Evolutionary conservation across 192 early-diverging fungal species (phyloP), one percentile per base, ranked within the genome.

Genomic region (Umbelopsis ramanniana): DNA sequence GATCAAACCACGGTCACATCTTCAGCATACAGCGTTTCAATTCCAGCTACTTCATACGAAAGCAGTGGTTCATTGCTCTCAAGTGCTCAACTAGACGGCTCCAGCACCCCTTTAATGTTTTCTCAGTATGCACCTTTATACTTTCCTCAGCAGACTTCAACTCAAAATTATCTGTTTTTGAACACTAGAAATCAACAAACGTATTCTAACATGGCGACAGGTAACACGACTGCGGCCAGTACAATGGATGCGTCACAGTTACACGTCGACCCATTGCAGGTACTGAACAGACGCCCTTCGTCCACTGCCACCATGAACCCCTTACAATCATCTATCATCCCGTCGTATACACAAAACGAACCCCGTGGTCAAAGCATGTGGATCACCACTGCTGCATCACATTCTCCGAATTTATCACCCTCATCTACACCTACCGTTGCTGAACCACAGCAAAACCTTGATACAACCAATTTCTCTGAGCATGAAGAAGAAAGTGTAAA

Each of bases 251-350:
- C 57, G 33, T 38, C 57, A 37, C 57, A 63, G 57, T 14, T 63
- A 37, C 57, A 63, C 26, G 33, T 63, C 14, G 57, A 63, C 17
- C 57, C 57, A 14, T 37, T 63, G 17, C 57, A 63, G 26, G 57
- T 63, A 35, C 57, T 63, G 10, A 63, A 63, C 33, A 63, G 33
- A 0, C 57, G 29, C 5, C 57, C 57, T 37, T 63, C 57, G 12
- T 19, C 57, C 2, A 37, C 57, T 37, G 33, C 57, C 5, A 63
- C 57, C 2, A 38, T 63, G 5, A 63, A 63, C 26, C 29, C 57
- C 19, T 37, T 63, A 17, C 29, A 37, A 37, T 63, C 57, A 35
- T 54, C 53, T 24, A 29, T 54, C 7, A 54, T 54, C 11, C 53
- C n/a, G 23, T 22, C 53, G 12, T 63, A 37, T 63, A 29, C 29